Conservation (phyloP, 306 rosid species). For the Arachis hypogaea region DNA sequence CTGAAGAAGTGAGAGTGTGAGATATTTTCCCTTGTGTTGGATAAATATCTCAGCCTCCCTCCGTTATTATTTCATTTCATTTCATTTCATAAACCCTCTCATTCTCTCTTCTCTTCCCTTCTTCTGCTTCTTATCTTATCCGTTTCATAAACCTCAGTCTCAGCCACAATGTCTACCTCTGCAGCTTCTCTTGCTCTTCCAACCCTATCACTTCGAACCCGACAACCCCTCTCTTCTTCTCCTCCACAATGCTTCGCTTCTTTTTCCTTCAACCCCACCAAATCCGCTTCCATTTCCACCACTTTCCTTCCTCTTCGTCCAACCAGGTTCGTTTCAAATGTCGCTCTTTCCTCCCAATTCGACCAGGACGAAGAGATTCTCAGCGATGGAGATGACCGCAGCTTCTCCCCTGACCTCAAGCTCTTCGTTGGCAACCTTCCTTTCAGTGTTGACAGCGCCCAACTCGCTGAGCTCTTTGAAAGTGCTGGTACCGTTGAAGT, state of each 20-base stretch:
- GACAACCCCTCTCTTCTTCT: conserved; percentile 41
- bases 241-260: conserved; percentile 45
- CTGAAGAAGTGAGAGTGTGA: too few species aligned
- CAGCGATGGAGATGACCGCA: conserved; percentile 39
- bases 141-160: conserved; percentile 28
- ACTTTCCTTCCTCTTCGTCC: conserved; percentile 44
- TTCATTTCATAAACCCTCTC: conserved; percentile 28
- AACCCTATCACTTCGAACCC: conserved; percentile 51
- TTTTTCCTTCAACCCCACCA: conserved; percentile 40
- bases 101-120: neutral
- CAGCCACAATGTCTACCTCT: conserved; percentile 58
- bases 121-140: conserved; percentile 51
- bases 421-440: conserved; percentile 93
- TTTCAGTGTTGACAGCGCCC: conserved; percentile 77
- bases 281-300: conserved; percentile 58
- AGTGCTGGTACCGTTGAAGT: conserved; percentile 75
- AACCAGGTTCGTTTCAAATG: conserved; percentile 54
- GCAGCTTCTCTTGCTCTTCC: conserved; percentile 70
- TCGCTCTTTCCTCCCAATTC: conserved; percentile 66
- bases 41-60: too few species aligned
- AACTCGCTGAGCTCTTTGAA: conserved; percentile 81
- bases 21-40: too few species aligned
- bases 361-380: conserved; percentile 71
- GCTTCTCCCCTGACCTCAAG: conserved; percentile 61
- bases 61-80: too few species aligned